Percentiles rank a stretch among this genome's conserved stretches.
Conservation (phyloP, 108 stramenopile species). For the Conticribra weissflogii region DNA sequence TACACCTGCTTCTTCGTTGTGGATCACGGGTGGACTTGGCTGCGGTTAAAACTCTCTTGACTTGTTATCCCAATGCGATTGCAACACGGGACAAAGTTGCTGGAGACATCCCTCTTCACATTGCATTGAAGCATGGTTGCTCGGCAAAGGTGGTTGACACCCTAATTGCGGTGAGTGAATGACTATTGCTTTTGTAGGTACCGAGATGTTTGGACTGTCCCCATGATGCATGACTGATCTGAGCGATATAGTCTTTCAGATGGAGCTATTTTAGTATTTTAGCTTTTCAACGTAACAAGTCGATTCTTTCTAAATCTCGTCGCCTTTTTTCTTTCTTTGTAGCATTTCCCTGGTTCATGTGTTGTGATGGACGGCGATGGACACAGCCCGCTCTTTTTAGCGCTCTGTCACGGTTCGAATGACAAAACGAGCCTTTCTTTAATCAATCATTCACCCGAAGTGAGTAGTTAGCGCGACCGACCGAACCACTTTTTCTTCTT, state of each 20-base stretch:
- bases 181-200: too few species aligned
- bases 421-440: slow-evolving; percentile 84
- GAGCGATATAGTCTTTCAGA: too few species aligned
- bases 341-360: slow-evolving; percentile 81
- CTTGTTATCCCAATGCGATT: slow-evolving; percentile 79
- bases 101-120: slow-evolving; percentile 84
- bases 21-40: slow-evolving; percentile 86
- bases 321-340: too few species aligned
- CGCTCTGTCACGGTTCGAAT: slow-evolving; percentile 79
- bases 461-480: slow-evolving; percentile 14
- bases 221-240: too few species aligned
- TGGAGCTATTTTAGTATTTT: too few species aligned
- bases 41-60: slow-evolving; percentile 86
- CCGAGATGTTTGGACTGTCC: too few species aligned
- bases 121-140: slow-evolving; percentile 82
- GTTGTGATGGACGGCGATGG: slow-evolving; percentile 81
- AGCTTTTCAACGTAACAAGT: too few species aligned
- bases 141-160: slow-evolving; percentile 73
- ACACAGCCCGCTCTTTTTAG: slow-evolving; percentile 75
- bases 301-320: too few species aligned
- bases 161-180: too few species aligned
- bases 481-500: background rate
- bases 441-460: slow-evolving; percentile 82
- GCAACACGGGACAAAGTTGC: slow-evolving; percentile 81
- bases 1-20: slow-evolving; percentile 86